phyloP scores from a whole-genome alignment of 192 early-diverging fungal species.

The Globomyces pollinis-pini region DNA sequence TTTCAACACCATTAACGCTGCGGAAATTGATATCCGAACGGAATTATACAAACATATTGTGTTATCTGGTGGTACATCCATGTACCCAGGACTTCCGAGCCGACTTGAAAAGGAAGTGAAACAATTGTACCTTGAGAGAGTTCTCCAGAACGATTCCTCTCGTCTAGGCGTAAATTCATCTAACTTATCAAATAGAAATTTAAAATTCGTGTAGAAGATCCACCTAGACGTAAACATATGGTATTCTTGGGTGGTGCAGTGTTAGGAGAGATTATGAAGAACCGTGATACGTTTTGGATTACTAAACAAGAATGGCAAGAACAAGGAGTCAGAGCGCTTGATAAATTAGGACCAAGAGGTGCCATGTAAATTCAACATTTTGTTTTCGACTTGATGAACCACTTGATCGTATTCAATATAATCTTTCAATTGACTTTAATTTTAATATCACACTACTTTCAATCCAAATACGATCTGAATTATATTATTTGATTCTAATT shows the following conservation, averaged over 20 bases:
- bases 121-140: conserved; percentile 86
- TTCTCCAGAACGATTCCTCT: conserved; percentile 73
- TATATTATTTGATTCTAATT: too few species aligned
- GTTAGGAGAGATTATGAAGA: conserved; percentile 89
- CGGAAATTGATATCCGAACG: conserved; percentile 83
- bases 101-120: conserved; percentile 98
- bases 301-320: conserved; percentile 93
- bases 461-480: too few species aligned
- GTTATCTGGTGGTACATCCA: conserved; percentile 94
- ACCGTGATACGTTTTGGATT: conserved; percentile 84
- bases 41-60: conserved; percentile 98
- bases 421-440: too few species aligned
- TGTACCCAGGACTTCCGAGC: conserved; percentile 96
- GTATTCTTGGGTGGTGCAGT: conserved; percentile 98
- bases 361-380: conserved; percentile 1
- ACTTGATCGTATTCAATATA: too few species aligned
- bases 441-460: too few species aligned
- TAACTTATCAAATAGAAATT: conserved; percentile 76
- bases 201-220: conserved; percentile 96
- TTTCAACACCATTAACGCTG: conserved; percentile 84
- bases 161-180: conserved; percentile 63
- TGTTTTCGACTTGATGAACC: too few species aligned
- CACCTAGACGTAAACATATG: conserved; percentile 95
- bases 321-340: conserved; percentile 68
- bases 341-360: conserved; percentile 29